Evolutionary conservation across 148 eudicot genomes (phyloP).

Genomic region (Bassia scoparia): DNA sequence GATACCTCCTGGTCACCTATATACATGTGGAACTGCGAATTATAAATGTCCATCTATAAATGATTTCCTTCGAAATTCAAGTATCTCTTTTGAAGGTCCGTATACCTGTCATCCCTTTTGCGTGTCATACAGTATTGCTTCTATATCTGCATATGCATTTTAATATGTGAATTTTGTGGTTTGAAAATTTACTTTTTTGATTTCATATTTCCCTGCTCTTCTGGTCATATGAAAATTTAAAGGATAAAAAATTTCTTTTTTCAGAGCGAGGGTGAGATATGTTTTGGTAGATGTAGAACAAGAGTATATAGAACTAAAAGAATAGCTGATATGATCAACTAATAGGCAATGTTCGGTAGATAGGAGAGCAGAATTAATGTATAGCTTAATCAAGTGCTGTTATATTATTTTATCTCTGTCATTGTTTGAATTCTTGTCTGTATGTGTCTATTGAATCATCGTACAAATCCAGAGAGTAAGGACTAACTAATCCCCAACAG

Average conservation of each 20-base stretch:
- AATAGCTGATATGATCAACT: background rate
- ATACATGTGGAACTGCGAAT: conserved; percentile 84
- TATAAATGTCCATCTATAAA: conserved; percentile 90
- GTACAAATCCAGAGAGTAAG: too few relatives aligned
- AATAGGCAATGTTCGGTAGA: background rate
- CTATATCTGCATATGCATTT: background rate
- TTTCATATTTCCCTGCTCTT: background rate
- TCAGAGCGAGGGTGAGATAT: background rate
- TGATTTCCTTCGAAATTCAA: conserved; percentile 77
- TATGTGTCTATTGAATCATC: too few relatives aligned
- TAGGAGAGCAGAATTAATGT: background rate
- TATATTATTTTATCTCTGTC: too few relatives aligned
- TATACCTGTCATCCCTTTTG: background rate
- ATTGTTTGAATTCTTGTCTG: too few relatives aligned
- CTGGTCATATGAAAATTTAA: background rate
- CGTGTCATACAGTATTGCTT: background rate
- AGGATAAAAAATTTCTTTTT: background rate
- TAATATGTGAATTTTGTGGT: background rate
- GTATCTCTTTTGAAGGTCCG: conserved; percentile 89
- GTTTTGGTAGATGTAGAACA: background rate
- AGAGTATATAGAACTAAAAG: background rate
- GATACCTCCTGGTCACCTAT: conserved; percentile 74
- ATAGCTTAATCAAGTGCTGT: too few relatives aligned
- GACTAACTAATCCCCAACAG: background rate
- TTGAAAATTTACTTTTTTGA: too few relatives aligned